phyloP scores from a whole-genome alignment of 345 rosid species.

The Salix udensis region DNA sequence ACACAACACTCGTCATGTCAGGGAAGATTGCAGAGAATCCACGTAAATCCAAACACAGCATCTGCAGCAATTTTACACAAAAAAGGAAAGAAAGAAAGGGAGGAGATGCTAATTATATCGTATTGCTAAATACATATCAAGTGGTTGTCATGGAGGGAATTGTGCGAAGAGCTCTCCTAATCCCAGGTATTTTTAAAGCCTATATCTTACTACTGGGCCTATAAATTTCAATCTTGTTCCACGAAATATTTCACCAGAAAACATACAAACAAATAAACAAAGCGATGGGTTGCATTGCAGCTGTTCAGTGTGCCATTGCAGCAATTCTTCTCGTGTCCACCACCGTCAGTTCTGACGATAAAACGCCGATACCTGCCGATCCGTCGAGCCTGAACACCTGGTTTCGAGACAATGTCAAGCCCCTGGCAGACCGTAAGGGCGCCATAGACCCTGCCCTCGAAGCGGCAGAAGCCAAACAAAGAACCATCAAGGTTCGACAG shows the following conservation, averaged over 20 bases:
- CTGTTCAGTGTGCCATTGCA: background rate
- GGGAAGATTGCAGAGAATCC: no score
- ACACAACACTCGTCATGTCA: no score
- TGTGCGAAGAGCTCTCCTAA: background rate
- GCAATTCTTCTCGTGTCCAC: background rate
- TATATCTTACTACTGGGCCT: background rate
- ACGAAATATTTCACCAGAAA: background rate
- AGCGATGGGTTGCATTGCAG: background rate
- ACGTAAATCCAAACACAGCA: no score
- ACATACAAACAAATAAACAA: background rate
- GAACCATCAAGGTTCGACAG: conserved; percentile 35
- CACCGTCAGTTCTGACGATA: conserved; percentile 15
- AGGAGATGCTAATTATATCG: no score
- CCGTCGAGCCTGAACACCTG: conserved; percentile 25
- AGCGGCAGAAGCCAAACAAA: conserved; percentile 38
- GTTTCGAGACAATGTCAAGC: conserved; percentile 40
- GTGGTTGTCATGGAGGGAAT: background rate
- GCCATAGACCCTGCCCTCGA: conserved; percentile 41
- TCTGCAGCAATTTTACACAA: no score
- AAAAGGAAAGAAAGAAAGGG: no score
- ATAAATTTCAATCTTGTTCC: background rate
- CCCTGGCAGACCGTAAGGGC: conserved; percentile 29
- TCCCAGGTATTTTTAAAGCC: background rate
- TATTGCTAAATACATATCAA: no score
- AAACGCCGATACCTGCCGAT: conserved; percentile 35